Evolutionary conservation across 1,139 yeast species (phyloP).

Genomic region (Kluyveromyces sp.): DNA sequence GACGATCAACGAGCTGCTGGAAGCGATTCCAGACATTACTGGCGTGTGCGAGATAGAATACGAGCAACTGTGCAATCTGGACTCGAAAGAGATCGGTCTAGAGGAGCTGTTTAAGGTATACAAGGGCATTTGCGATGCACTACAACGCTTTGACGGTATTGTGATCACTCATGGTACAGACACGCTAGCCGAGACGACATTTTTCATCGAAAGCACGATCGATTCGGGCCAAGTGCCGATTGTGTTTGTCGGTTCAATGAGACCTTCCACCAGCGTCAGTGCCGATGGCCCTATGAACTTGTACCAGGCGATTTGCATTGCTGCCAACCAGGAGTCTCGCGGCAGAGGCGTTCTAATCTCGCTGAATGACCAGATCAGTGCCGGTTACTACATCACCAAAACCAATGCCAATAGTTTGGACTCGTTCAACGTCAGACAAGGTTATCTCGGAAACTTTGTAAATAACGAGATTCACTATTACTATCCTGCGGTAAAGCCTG

Average conservation of each 20-base stretch:
- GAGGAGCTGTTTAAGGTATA: conserved; percentile 34
- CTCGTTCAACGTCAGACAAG: conserved; percentile 65
- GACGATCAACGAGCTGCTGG: conserved; percentile 54
- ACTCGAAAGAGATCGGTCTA: conserved; percentile 55
- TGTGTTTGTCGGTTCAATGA: conserved; percentile 66
- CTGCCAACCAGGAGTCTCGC: conserved; percentile 43
- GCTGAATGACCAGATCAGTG: conserved; percentile 58
- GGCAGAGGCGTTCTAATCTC: conserved; percentile 60
- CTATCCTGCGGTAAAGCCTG: conserved; percentile 56
- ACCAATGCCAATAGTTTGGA: conserved; percentile 64
- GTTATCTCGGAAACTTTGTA: conserved; percentile 63
- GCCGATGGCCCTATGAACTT: conserved; percentile 70
- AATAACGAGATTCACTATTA: conserved; percentile 59
- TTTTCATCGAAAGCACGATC: conserved; percentile 54
- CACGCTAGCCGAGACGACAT: conserved; percentile 65
- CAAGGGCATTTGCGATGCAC: conserved; percentile 37
- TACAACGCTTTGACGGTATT: conserved; percentile 41
- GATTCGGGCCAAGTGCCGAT: conserved; percentile 51
- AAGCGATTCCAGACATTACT: conserved; percentile 55
- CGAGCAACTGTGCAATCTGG: conserved; percentile 60
- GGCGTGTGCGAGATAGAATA: conserved; percentile 51
- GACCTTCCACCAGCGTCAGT: conserved; percentile 63
- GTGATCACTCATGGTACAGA: conserved; percentile 73
- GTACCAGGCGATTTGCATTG: conserved; percentile 62
- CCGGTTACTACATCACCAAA: conserved; percentile 64